Conservation (phyloP, 179 eudicot genomes). For the Carnegiea gigantea region DNA sequence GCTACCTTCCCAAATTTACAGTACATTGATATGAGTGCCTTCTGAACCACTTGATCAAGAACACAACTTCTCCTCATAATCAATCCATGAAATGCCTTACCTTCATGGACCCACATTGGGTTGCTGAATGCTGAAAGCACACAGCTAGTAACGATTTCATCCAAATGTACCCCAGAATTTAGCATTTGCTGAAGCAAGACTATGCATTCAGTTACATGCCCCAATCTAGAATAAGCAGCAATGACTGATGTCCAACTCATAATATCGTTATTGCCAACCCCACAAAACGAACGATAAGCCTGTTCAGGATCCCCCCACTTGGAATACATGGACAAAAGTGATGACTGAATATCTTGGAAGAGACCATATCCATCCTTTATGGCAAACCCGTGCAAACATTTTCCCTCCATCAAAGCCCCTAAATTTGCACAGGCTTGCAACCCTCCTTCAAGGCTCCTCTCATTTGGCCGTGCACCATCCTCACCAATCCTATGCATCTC, state of each 20-base stretch:
- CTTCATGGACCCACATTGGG: slow-evolving; percentile 43
- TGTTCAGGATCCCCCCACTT: slow-evolving; percentile 59
- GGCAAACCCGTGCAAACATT: slow-evolving; percentile 59
- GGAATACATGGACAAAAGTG: slow-evolving; percentile 67
- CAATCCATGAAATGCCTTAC: slow-evolving; percentile 69
- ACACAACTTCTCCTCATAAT: slow-evolving; percentile 45
- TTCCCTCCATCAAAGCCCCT: slow-evolving; percentile 54
- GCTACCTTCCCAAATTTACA: slow-evolving; percentile 48
- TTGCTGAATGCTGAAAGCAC: slow-evolving; percentile 56
- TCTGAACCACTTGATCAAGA: slow-evolving; percentile 35
- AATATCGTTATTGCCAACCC: slow-evolving; percentile 52
- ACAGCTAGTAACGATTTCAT: slow-evolving; percentile 63
- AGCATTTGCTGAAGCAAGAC: slow-evolving; percentile 52
- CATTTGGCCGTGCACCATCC: slow-evolving; percentile 53
- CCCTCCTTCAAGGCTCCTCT: slow-evolving; percentile 71
- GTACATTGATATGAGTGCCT: slow-evolving; percentile 71
- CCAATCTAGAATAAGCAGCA: slow-evolving; percentile 52
- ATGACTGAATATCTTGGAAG: slow-evolving; percentile 47
- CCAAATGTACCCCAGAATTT: slow-evolving; percentile 48
- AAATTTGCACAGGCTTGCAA: slow-evolving; percentile 67
- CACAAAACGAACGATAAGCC: slow-evolving; percentile 46
- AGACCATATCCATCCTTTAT: slow-evolving; percentile 50
- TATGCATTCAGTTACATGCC: slow-evolving; percentile 39
- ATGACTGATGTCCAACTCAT: slow-evolving; percentile 68
- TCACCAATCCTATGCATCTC: slow-evolving; percentile 56